Conservation (phyloP, 441 rosid species). For the Aquilaria agallochum region DNA sequence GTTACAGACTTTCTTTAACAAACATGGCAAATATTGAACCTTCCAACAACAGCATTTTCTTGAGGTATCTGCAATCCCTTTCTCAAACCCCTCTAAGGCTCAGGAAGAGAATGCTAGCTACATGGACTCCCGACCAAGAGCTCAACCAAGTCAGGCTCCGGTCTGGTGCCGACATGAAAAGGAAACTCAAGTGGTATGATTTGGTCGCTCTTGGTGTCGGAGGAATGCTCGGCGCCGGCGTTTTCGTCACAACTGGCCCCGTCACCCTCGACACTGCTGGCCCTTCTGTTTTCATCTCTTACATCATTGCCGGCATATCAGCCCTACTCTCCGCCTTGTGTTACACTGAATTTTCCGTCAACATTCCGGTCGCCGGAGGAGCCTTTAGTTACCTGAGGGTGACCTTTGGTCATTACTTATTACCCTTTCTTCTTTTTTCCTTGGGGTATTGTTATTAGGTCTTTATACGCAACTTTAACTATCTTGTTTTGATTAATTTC, state of each 20-base stretch:
- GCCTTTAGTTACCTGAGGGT: slow-evolving; percentile 94
- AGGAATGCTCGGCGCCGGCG: slow-evolving; percentile 98
- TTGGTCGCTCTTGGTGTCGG: slow-evolving; percentile 87
- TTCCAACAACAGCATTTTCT: slow-evolving; percentile 25
- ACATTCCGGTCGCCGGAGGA: slow-evolving; percentile 94
- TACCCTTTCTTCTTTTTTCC: not conserved
- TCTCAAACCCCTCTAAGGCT: slow-evolving; percentile 82
- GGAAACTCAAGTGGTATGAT: slow-evolving; percentile 82
- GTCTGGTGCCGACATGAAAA: slow-evolving; percentile 94
- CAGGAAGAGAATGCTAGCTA: slow-evolving; percentile 81
- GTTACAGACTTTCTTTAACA: slow-evolving; percentile 9
- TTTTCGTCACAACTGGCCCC: slow-evolving; percentile 76
- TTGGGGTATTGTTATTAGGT: not conserved
- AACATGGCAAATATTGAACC: slow-evolving; percentile 35
- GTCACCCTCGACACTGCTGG: slow-evolving; percentile 64
- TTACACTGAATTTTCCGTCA: slow-evolving; percentile 90
- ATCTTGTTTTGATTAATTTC: no score
- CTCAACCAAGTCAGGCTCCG: slow-evolving; percentile 73
- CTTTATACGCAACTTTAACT: no score
- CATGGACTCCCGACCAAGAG: slow-evolving; percentile 92
- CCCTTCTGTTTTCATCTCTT: slow-evolving; percentile 83
- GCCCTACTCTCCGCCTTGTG: slow-evolving; percentile 91
- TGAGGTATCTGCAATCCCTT: slow-evolving; percentile 55
- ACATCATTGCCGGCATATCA: slow-evolving; percentile 73
- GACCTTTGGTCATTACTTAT: slow-evolving; percentile 56